Conservation (phyloP, 2,329 filamentous ascomycete genomes). For the Colletotrichum magnum region DNA sequence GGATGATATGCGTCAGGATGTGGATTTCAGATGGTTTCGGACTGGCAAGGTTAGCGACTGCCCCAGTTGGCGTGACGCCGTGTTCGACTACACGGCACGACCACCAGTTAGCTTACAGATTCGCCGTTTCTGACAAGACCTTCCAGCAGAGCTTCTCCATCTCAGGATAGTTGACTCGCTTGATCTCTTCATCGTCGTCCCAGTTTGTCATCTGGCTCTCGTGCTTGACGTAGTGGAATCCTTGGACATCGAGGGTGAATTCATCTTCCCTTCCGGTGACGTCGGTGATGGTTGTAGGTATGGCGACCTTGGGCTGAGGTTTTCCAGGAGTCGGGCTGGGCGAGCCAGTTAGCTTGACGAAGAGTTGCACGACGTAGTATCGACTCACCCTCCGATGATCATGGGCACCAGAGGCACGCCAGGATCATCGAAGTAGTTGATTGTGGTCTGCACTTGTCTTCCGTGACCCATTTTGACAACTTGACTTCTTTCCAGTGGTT, state of each 20-base stretch:
- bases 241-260: conserved; percentile 67
- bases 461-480: conserved; percentile 13
- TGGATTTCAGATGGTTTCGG: conserved; percentile 33
- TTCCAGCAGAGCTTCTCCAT: conserved; percentile 40
- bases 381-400: conserved; percentile 35
- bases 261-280: conserved; percentile 76
- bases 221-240: conserved; percentile 70
- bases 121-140: conserved; percentile 30
- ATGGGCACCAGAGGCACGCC: conserved; percentile 38
- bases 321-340: conserved; percentile 31
- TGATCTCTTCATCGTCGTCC: conserved; percentile 66
- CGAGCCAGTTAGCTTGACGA: not conserved
- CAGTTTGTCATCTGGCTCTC: conserved; percentile 66
- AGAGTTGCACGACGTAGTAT: not conserved
- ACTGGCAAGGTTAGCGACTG: conserved; percentile 1
- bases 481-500: not conserved
- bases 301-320: conserved; percentile 68
- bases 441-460: conserved; percentile 32
- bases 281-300: conserved; percentile 67
- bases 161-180: conserved; percentile 54
- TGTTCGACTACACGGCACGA: not conserved
- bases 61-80: not conserved
- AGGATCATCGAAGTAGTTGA: conserved; percentile 38
- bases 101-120: conserved; percentile 11
- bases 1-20: conserved; percentile 39